Conservation (phyloP, 1,139 yeast species). For the Kazachstania sp. region DNA sequence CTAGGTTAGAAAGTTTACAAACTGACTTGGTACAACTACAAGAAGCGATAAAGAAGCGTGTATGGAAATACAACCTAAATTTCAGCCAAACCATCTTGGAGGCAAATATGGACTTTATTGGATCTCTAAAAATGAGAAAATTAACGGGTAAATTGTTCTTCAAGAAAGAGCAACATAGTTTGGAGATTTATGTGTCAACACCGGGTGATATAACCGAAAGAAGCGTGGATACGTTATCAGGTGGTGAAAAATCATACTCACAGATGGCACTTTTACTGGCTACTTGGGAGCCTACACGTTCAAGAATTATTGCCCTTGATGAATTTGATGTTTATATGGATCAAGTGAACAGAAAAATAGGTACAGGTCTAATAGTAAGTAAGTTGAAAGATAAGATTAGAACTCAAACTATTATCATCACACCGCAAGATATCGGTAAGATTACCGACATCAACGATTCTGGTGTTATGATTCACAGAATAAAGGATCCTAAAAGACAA, state of each 20-base stretch:
- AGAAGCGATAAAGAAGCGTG: conserved; percentile 40
- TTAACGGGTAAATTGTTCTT: conserved; percentile 66
- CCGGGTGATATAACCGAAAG: conserved; percentile 51
- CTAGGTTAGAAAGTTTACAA: conserved; percentile 29
- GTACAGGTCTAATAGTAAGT: conserved; percentile 64
- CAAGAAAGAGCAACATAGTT: conserved; percentile 43
- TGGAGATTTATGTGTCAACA: conserved; percentile 51
- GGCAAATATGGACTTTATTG: conserved; percentile 48
- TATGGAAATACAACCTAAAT: conserved; percentile 43
- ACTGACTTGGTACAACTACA: conserved; percentile 30
- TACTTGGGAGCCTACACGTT: conserved; percentile 89
- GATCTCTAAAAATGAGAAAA: conserved; percentile 57
- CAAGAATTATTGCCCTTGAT: conserved; percentile 81
- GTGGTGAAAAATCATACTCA: conserved; percentile 93
- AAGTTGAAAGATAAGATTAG: conserved; percentile 51
- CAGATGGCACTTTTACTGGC: conserved; percentile 83
- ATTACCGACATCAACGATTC: conserved; percentile 54
- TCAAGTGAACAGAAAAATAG: conserved; percentile 75
- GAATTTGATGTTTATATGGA: conserved; percentile 99
- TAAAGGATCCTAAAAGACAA: conserved; percentile 37
- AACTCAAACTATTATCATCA: conserved; percentile 84
- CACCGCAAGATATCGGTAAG: conserved; percentile 86
- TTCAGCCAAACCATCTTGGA: conserved; percentile 36
- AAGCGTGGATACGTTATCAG: conserved; percentile 78
- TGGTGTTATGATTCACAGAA: conserved; percentile 64